Base-by-base conservation (phyloP, 176 grass and related monocot genomes). In the Oryza glaberrima region DNA sequence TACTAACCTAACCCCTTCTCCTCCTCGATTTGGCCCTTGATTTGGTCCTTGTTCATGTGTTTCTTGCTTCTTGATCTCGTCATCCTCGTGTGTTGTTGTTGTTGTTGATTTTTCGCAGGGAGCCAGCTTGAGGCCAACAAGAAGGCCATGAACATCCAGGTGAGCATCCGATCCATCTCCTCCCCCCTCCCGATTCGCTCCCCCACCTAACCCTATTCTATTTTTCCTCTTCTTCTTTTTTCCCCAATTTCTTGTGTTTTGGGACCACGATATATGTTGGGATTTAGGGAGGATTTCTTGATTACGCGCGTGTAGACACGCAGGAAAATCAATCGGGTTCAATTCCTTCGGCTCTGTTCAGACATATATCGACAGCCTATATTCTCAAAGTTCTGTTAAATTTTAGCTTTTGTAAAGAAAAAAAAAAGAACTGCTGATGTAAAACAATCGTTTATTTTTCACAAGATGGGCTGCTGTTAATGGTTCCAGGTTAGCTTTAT, bases 121-220 rank as follows among this genome's bases (percentile, higher is more conserved):
- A 94, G 94, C 72, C 94, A 94, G 89, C 84, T 97, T 41, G 89
- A 94, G 77, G 78, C 85, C 75, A 97, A 97, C 91, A 94, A 94
- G 91, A 97, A 97, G 89, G 91, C 94, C 81, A 90, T 94, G 91
- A 94, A 84, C 84, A 97, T 97, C 85, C 91, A 97, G 94, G 94
- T 97, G 14, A 38, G 56, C 77, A 6, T 0, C 8, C 0, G 9
- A 66, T 66, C 46, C 43, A 3, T 52, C 20, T 41, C 25, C 17
- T 4, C 10, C 28, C 17, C 7, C 14, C 28, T 51, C 43, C 32
- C 43, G 11, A 11, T 19, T 45, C 19, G 2, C 3, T 28, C 16
- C 66, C n/a, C 36, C 36, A 36, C 20, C 43, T 26, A 46, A 45
- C 81, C 81, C 69, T 80, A 51, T 46, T 41, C 6, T 41, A 38